These are phyloP conservation scores for Aspergillus versicolor DNA, from an alignment of 2,329 filamentous ascomycete species.

Conservation along the genomic window DNA sequence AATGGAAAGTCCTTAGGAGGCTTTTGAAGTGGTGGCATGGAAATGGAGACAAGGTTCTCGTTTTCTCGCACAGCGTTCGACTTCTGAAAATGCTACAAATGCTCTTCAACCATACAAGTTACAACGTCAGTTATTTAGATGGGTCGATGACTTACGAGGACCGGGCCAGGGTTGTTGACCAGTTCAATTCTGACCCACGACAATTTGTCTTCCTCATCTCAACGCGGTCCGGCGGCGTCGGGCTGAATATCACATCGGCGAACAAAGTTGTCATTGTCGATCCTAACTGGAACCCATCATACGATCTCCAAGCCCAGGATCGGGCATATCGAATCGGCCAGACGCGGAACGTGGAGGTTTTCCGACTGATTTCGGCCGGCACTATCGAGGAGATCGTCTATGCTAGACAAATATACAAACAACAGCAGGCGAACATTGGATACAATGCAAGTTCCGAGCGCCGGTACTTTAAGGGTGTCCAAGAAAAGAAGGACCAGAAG, in stretches of 20 bases:
- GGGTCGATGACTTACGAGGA: constrained; percentile 81
- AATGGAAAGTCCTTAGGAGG: constrained; percentile 89
- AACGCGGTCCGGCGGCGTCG: constrained; percentile 88
- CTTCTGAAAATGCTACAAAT: constrained; percentile 80
- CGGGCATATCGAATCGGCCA: constrained; percentile 95
- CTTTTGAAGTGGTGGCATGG: constrained; percentile 86
- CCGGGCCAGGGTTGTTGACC: constrained; percentile 76
- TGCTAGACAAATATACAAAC: constrained; percentile 96
- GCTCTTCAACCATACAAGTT: constrained; percentile 83
- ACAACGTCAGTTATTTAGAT: constrained; percentile 88
- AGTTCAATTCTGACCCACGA: constrained; percentile 82
- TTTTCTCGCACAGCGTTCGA: constrained; percentile 90
- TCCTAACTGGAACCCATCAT: constrained; percentile 95
- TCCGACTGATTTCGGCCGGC: constrained; percentile 82
- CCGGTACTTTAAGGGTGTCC: constrained; percentile 92
- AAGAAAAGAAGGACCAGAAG: constrained; percentile 76
- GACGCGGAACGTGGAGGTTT: constrained; percentile 88
- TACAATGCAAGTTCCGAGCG: constrained; percentile 91
- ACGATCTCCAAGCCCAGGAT: constrained; percentile 94
- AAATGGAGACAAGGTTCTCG: constrained; percentile 88
- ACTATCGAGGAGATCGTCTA: constrained; percentile 98
- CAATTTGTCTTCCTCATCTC: constrained; percentile 97
- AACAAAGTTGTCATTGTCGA: constrained; percentile 98
- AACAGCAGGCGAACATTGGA: constrained; percentile 96
- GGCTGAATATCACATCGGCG: constrained; percentile 92